These are phyloP conservation scores for Aureobasidium uvarum DNA, from an alignment of 2,329 filamentous ascomycete genomes.

Conservation along the genomic window DNA sequence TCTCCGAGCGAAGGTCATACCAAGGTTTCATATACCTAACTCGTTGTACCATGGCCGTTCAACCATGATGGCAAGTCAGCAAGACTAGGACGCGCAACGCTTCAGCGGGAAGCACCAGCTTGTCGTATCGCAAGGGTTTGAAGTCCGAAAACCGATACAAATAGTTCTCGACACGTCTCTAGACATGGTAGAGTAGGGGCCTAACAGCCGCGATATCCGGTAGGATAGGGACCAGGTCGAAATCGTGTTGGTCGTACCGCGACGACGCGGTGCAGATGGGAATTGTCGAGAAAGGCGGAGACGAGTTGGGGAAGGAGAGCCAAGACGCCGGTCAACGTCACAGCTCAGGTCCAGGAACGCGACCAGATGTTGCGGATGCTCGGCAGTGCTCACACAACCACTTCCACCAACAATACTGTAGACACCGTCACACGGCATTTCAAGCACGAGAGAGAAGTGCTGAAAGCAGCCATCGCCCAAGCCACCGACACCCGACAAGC, in stretches of 20 bases:
- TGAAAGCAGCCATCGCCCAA: neutral
- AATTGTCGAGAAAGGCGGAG: neutral
- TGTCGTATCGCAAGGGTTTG: neutral
- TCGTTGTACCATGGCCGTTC: neutral
- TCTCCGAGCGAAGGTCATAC: neutral
- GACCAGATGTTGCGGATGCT: slow-evolving; percentile 1
- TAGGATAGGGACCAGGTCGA: neutral
- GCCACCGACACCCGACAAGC: neutral
- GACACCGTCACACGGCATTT: neutral
- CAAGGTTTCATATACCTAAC: neutral
- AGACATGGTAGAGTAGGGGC: neutral
- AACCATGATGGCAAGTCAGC: neutral
- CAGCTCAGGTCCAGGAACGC: neutral
- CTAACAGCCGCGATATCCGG: neutral
- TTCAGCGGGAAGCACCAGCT: neutral
- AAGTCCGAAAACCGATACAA: neutral
- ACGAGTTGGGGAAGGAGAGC: neutral
- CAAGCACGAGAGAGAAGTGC: neutral
- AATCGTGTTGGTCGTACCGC: neutral
- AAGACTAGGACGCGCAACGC: neutral
- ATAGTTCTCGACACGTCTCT: neutral
- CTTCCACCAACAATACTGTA: neutral
- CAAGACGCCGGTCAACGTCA: slow-evolving; percentile 3
- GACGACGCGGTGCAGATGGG: neutral
- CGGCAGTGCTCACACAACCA: neutral